Percentiles rank a stretch among this genome's conserved stretches.
phyloP scores from a whole-genome alignment of 106 monocot genomes.

The Allium cepa region DNA sequence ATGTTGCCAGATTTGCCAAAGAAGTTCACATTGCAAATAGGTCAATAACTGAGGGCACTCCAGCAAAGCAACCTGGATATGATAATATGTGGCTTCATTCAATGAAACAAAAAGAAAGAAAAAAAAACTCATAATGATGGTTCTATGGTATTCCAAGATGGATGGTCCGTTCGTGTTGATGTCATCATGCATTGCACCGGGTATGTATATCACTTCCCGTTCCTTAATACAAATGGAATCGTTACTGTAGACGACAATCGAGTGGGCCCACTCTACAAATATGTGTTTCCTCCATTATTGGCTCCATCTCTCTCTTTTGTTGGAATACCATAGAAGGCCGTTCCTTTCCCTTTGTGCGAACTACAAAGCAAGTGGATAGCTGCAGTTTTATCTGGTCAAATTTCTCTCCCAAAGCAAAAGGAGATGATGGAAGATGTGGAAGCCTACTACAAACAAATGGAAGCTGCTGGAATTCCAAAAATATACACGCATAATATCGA shows the following conservation, averaged over 20 bases:
- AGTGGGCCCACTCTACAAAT: constrained; percentile 86
- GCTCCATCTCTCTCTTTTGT: constrained; percentile 81
- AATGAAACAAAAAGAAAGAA: constrained; percentile 65
- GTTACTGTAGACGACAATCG: constrained; percentile 89
- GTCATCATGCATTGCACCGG: constrained; percentile 97
- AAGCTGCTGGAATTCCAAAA: constrained; percentile 52
- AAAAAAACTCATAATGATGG: constrained; percentile 50
- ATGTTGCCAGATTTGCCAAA: constrained; percentile 60
- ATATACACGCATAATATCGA: constrained; percentile 72
- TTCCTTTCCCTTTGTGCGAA: constrained; percentile 78
- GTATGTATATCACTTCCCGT: constrained; percentile 85
- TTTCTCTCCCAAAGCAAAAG: constrained; percentile 49
- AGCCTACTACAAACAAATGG: constrained; percentile 41
- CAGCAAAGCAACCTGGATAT: constrained; percentile 43
- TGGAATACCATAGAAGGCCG: constrained; percentile 84
- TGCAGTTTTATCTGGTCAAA: constrained; percentile 59
- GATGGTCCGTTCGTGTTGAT: constrained; percentile 42
- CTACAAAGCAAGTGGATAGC: constrained; percentile 98
- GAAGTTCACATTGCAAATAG: constrained; percentile 85
- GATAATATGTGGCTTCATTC: constrained; percentile 90
- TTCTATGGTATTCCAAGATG: constrained; percentile 36
- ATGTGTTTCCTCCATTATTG: constrained; percentile 64
- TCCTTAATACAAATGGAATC: constrained; percentile 49
- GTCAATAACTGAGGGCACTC: constrained; percentile 22
- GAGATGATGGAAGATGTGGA: constrained; percentile 77